Evolutionary conservation across 169 alveolate species (phyloP).

Genomic region (Plasmodium gallinaceum): DNA sequence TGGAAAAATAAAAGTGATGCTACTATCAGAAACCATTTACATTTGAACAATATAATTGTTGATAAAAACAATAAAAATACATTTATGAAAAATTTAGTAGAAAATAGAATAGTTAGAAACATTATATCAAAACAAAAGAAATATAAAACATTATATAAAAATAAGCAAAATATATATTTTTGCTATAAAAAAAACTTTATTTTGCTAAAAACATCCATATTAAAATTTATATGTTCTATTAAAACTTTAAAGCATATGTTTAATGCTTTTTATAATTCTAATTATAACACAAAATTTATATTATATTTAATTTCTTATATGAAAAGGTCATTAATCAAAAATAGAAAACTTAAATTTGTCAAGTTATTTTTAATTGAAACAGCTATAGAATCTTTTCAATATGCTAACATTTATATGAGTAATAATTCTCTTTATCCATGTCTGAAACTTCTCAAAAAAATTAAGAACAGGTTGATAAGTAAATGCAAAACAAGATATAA

Average conservation of each 20-base stretch:
- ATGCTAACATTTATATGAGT: conserved; percentile 29
- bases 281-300: conserved; percentile 43
- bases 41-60: conserved; percentile 26
- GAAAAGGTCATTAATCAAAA: conserved; percentile 53
- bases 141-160: conserved; percentile 27
- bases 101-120: conserved; percentile 56
- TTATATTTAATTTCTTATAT: conserved; percentile 41
- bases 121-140: conserved; percentile 59
- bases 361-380: conserved; percentile 61
- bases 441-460: conserved; percentile 14
- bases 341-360: conserved; percentile 57
- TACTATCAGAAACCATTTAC: conserved; percentile 60
- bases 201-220: conserved; percentile 57
- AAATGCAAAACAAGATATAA: conserved; percentile 32
- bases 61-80: conserved; percentile 19
- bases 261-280: conserved; percentile 51
- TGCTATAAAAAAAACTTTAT: conserved; percentile 53
- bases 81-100: conserved; percentile 68
- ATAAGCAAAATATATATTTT: conserved; percentile 51
- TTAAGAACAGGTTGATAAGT: conserved; percentile 28
- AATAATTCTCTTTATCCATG: conserved; percentile 43
- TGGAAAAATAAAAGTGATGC: conserved; percentile 76
- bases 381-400: conserved; percentile 53
- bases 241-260: conserved; percentile 58
- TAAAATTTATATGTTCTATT: conserved; percentile 73